These are phyloP conservation scores for Globisporangium recalcitrans DNA, from an alignment of 352 stramenopile genomes.

Conservation along the genomic window DNA sequence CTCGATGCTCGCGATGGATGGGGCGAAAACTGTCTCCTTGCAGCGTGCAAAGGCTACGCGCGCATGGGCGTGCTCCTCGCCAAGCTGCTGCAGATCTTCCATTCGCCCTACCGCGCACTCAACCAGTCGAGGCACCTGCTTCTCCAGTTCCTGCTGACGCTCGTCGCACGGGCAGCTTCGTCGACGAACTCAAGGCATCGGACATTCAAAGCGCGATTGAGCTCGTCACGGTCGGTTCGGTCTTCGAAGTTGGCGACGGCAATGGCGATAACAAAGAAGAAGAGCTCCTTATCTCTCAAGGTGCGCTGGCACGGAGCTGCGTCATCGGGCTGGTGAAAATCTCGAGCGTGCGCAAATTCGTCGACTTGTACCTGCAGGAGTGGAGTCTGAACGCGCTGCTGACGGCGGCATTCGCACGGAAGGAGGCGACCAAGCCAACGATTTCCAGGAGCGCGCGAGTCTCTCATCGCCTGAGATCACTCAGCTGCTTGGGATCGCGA, in stretches of 20 bases:
- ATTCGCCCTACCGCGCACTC: conserved; percentile 12
- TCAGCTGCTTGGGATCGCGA: conserved; percentile 28
- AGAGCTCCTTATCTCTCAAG: neutral
- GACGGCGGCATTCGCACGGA: conserved; percentile 30
- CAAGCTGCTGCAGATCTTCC: conserved; percentile 39
- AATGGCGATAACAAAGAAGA: conserved; percentile 8
- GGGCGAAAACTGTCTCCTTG: conserved; percentile 13
- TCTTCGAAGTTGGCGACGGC: conserved; percentile 10
- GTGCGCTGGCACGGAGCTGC: conserved; percentile 22
- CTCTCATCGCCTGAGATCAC: conserved; percentile 27
- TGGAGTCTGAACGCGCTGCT: conserved; percentile 50
- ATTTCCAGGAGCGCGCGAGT: conserved; percentile 34
- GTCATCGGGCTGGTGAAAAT: conserved; percentile 38
- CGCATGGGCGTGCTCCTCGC: conserved; percentile 22
- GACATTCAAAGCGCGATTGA: conserved; percentile 49
- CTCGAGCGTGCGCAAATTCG: conserved; percentile 33
- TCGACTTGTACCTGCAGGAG: conserved; percentile 39
- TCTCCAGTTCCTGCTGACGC: conserved; percentile 45
- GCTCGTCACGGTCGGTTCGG: conserved; percentile 22
- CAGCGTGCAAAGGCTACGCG: conserved; percentile 3
- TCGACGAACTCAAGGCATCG: conserved; percentile 53
- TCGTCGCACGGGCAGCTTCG: conserved; percentile 43
- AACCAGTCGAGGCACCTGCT: conserved; percentile 33
- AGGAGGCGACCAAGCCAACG: conserved; percentile 29
- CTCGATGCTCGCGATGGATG: conserved; percentile 16